phyloP scores from a whole-genome alignment of 2,329 filamentous ascomycete genomes.

The Nigrospora oryzae region DNA sequence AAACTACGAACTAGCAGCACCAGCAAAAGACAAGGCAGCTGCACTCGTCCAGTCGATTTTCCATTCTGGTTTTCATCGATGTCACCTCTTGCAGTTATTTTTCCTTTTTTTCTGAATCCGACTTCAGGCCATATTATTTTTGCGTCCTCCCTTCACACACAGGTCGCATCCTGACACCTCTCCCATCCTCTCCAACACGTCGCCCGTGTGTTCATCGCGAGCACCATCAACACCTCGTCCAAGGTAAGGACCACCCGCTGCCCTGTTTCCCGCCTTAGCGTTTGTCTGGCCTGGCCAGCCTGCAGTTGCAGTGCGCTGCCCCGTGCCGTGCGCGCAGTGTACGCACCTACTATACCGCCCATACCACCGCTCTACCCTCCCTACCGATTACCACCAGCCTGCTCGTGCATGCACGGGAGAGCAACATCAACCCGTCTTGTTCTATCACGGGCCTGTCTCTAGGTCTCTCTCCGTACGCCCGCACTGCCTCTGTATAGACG shows the following conservation, averaged over 20 bases:
- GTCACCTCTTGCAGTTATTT: slow-evolving; percentile 5
- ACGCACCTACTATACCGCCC: too few species aligned
- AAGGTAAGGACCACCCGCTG: slow-evolving; percentile 8
- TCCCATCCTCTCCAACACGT: background rate
- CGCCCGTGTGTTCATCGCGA: background rate
- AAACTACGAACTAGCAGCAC: too few species aligned
- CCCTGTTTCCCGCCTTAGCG: slow-evolving; percentile 6
- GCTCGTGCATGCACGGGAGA: too few species aligned
- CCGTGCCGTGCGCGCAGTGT: slow-evolving; percentile 1
- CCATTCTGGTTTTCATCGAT: slow-evolving; percentile 5
- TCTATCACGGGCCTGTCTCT: too few species aligned
- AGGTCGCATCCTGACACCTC: slow-evolving; percentile 2
- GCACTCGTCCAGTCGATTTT: slow-evolving; percentile 1
- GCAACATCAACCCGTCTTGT: too few species aligned
- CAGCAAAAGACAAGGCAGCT: background rate
- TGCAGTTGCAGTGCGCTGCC: slow-evolving; percentile 1
- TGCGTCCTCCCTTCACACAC: background rate
- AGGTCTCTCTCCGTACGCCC: too few species aligned
- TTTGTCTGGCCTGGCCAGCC: slow-evolving; percentile 1
- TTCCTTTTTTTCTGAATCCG: slow-evolving; percentile 3
- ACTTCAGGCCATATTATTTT: background rate
- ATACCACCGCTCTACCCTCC: too few species aligned
- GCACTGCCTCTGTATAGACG: too few species aligned
- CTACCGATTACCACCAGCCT: too few species aligned
- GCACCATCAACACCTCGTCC: slow-evolving; percentile 1